Conservation (phyloP, 2,329 filamentous ascomycete species). For the Xylaria sp. region DNA sequence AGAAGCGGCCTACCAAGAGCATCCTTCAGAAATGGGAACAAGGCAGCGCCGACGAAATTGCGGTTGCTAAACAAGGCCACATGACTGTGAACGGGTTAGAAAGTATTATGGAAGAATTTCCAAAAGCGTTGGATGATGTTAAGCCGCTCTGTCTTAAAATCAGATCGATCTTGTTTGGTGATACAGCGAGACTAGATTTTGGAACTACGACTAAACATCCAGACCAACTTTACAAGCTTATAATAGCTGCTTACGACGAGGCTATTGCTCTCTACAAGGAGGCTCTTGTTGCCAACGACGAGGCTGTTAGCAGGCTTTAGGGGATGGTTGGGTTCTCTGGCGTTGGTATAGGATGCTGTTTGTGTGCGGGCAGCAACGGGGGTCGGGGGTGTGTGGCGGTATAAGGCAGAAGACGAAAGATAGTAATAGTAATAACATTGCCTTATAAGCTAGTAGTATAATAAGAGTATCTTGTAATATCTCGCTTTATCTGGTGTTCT, state of each 20-base stretch:
- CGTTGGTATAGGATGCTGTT: not conserved
- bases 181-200: not conserved
- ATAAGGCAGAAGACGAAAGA: not conserved
- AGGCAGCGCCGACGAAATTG: not conserved
- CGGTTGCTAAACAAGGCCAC: not conserved
- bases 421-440: too few species aligned
- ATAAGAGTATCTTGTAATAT: too few species aligned
- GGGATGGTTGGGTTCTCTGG: not conserved
- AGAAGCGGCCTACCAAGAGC: conserved; percentile 8
- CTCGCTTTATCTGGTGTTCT: too few species aligned
- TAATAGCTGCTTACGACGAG: not conserved
- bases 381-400: too few species aligned
- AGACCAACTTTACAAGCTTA: not conserved
- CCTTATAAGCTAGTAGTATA: too few species aligned
- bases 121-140: not conserved
- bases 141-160: not conserved
- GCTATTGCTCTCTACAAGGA: too few species aligned
- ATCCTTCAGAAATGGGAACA: conserved; percentile 13
- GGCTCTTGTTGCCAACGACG: not conserved
- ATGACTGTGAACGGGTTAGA: not conserved
- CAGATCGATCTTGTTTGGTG: not conserved
- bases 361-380: too few species aligned
- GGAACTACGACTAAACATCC: not conserved
- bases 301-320: not conserved
- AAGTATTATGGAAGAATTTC: not conserved